Percentiles rank a stretch among this genome's conserved stretches.
phyloP scores from a whole-genome alignment of 129 eudicot genomes.

The Centaurea solstitialis region DNA sequence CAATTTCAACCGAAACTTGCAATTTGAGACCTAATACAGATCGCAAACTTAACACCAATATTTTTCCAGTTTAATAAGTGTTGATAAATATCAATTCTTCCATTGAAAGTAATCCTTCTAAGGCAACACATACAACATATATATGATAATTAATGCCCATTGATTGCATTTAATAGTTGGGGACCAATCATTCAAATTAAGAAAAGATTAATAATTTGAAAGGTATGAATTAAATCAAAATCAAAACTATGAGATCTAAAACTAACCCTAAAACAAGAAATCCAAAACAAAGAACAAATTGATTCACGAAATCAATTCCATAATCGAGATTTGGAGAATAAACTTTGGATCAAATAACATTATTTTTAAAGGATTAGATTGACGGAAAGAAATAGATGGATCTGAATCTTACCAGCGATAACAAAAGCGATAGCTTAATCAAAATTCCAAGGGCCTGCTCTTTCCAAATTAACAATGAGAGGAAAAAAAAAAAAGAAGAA shows the following conservation, averaged over 20 bases:
- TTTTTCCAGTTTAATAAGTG: background rate
- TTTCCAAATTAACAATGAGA: slow-evolving; percentile 37
- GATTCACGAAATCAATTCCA: slow-evolving; percentile 1
- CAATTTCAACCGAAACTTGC: too few relatives aligned
- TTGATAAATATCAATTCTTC: background rate
- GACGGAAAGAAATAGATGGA: slow-evolving; percentile 18
- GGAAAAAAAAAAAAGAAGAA: slow-evolving; percentile 10
- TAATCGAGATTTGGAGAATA: background rate
- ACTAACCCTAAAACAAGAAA: slow-evolving; percentile 26
- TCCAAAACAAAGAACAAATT: background rate
- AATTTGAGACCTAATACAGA: background rate
- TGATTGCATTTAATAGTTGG: slow-evolving; percentile 13
- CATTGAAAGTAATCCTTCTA: background rate
- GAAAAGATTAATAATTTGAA: background rate
- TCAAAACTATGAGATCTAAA: slow-evolving; percentile 25
- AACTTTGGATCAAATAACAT: slow-evolving; percentile 8
- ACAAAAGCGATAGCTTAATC: slow-evolving; percentile 9
- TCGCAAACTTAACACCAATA: background rate
- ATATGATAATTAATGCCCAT: background rate
- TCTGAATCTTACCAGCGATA: slow-evolving; percentile 36
- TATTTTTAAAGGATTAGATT: background rate
- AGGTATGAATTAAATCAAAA: background rate
- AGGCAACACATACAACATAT: background rate
- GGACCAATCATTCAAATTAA: background rate
- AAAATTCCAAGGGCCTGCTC: slow-evolving; percentile 1